phyloP scores from a whole-genome alignment of 805 yeast species.

The Candida dendrica region DNA sequence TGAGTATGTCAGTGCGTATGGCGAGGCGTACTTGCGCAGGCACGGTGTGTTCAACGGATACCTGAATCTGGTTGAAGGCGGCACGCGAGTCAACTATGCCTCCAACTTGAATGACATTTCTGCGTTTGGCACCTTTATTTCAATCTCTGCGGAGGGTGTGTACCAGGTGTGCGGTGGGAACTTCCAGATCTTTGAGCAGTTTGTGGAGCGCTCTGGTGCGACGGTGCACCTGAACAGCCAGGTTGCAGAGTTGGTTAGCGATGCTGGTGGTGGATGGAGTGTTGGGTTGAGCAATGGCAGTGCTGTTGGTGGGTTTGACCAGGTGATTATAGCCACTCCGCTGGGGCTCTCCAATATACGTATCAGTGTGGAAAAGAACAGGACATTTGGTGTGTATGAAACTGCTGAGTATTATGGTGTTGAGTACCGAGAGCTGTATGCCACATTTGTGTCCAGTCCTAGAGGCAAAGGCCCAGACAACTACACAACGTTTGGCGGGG shows the following conservation, averaged over 20 bases:
- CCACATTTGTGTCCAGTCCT: conserved; percentile 26
- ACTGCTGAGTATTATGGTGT: too few species aligned
- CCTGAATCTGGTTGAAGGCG: conserved; percentile 29
- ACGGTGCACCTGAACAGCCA: conserved; percentile 19
- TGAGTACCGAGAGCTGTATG: conserved; percentile 33
- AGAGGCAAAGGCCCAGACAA: conserved; percentile 12
- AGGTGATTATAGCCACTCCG: conserved; percentile 40
- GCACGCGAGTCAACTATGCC: conserved; percentile 38
- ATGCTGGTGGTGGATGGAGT: conserved; percentile 5
- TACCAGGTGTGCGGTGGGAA: conserved; percentile 37
- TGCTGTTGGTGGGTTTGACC: conserved; percentile 24
- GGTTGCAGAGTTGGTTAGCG: conserved; percentile 19
- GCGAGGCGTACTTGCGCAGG: too few species aligned
- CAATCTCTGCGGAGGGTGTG: conserved; percentile 31
- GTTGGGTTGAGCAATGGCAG: conserved; percentile 4
- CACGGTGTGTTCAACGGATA: conserved; percentile 22
- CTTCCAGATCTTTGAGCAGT: conserved; percentile 32
- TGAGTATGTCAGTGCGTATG: conserved; percentile 16
- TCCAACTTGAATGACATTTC: conserved; percentile 35
- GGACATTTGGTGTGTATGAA: too few species aligned
- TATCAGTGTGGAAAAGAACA: neutral
- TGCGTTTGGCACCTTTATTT: conserved; percentile 33
- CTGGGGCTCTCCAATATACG: conserved; percentile 23
- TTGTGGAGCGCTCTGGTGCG: conserved; percentile 30
- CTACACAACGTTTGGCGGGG: conserved; percentile 11